phyloP scores from a whole-genome alignment of 2,329 filamentous ascomycete species.

The Coniochaeta prunicola region DNA sequence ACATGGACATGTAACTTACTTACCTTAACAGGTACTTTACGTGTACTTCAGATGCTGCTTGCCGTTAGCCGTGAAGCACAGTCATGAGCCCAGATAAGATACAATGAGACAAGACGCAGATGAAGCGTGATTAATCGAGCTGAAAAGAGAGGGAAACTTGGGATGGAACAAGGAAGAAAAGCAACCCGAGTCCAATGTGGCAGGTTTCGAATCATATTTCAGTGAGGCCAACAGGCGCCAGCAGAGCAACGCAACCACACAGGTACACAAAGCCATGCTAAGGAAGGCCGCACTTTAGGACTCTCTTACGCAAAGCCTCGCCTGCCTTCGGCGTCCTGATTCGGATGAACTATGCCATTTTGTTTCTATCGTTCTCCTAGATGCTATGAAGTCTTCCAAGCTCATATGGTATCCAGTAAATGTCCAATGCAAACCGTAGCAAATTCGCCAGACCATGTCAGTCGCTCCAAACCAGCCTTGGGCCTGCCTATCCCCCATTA shows the following conservation, averaged over 20 bases:
- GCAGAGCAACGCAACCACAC: neutral
- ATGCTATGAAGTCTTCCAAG: neutral
- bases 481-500: too few species aligned
- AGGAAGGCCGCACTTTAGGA: too few species aligned
- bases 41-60: too few species aligned
- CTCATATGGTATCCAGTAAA: neutral
- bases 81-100: neutral
- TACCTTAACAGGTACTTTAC: too few species aligned
- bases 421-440: neutral
- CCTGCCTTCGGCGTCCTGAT: neutral
- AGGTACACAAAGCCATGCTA: neutral
- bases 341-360: neutral
- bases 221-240: neutral
- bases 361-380: neutral
- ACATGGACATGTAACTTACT: too few species aligned
- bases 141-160: too few species aligned
- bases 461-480: neutral
- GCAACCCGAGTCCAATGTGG: neutral
- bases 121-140: neutral
- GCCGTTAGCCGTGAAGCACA: too few species aligned
- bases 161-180: neutral
- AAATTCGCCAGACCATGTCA: neutral
- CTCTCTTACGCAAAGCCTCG: neutral
- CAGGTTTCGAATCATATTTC: neutral
- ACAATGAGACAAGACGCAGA: neutral